Percentiles rank a stretch among this genome's conserved stretches.
phyloP scores from a whole-genome alignment of 1,139 yeast species.

The Pichia sp. region DNA sequence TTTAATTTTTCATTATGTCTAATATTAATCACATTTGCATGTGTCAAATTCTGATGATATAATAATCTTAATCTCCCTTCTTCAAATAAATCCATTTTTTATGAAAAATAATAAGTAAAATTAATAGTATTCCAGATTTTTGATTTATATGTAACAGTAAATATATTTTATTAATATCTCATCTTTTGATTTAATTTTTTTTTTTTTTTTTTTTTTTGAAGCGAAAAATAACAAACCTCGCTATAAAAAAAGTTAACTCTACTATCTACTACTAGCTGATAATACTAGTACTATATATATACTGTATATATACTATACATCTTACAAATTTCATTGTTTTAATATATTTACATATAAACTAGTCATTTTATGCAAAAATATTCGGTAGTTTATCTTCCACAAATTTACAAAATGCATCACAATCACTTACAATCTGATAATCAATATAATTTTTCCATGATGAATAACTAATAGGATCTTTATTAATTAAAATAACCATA shows the following conservation, averaged over 20 bases:
- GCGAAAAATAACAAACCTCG: too few relatives aligned
- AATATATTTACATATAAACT: too few relatives aligned
- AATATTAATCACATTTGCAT: background rate
- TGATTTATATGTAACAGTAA: too few relatives aligned
- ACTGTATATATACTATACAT: too few relatives aligned
- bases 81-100: background rate
- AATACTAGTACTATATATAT: too few relatives aligned
- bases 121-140: background rate
- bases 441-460: constrained; percentile 57
- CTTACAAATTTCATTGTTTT: too few relatives aligned
- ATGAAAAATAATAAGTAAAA: background rate
- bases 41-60: background rate
- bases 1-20: constrained; percentile 1
- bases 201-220: too few relatives aligned
- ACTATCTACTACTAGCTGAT: too few relatives aligned
- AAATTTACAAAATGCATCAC: constrained; percentile 69
- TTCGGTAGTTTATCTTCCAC: constrained; percentile 24
- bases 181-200: too few relatives aligned
- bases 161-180: too few relatives aligned
- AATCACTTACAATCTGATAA: constrained; percentile 70
- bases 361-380: too few relatives aligned
- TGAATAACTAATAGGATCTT: constrained; percentile 40
- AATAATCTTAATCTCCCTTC: background rate
- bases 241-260: too few relatives aligned
- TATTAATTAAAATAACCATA: constrained; percentile 57